A percentile compares a stretch with the other conserved stretches of the same genome.
Evolutionary conservation across 2,329 filamentous ascomycete genomes (phyloP).

Genomic region (Coniochaeta ligniaria): DNA sequence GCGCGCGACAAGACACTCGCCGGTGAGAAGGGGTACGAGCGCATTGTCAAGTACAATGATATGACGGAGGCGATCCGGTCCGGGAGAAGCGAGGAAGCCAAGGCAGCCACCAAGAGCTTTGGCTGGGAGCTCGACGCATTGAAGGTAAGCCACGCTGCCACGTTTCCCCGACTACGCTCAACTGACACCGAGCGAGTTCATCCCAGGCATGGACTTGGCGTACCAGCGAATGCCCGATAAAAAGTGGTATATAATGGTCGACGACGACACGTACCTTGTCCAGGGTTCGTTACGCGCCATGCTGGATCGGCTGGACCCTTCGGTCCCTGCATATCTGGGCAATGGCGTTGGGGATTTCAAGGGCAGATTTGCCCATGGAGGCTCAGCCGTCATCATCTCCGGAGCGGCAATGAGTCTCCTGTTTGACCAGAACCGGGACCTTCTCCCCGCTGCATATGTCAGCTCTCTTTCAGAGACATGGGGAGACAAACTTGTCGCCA

Average conservation of each 20-base stretch:
- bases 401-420: constrained; percentile 37
- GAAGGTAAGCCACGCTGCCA: constrained; percentile 26
- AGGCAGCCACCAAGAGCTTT: constrained; percentile 25
- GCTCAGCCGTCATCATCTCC: constrained; percentile 45
- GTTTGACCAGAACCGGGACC: constrained; percentile 30
- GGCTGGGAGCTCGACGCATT: constrained; percentile 41
- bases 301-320: constrained; percentile 38
- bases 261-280: constrained; percentile 49
- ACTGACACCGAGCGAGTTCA: constrained; percentile 29
- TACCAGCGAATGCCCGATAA: constrained; percentile 41
- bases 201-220: constrained; percentile 43
- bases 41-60: constrained; percentile 30
- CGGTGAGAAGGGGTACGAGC: constrained; percentile 22
- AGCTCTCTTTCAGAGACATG: constrained; percentile 41
- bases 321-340: constrained; percentile 40
- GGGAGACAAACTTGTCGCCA: constrained; percentile 44
- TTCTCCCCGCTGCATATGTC: constrained; percentile 34
- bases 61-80: constrained; percentile 28
- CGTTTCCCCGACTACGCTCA: background rate
- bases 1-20: constrained; percentile 21
- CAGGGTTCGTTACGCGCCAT: constrained; percentile 36
- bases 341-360: constrained; percentile 49
- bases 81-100: constrained; percentile 28
- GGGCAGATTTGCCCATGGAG: constrained; percentile 46
- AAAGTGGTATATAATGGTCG: constrained; percentile 50